Base-by-base conservation (phyloP, 805 yeast species). In the Komagataella phaffii region DNA sequence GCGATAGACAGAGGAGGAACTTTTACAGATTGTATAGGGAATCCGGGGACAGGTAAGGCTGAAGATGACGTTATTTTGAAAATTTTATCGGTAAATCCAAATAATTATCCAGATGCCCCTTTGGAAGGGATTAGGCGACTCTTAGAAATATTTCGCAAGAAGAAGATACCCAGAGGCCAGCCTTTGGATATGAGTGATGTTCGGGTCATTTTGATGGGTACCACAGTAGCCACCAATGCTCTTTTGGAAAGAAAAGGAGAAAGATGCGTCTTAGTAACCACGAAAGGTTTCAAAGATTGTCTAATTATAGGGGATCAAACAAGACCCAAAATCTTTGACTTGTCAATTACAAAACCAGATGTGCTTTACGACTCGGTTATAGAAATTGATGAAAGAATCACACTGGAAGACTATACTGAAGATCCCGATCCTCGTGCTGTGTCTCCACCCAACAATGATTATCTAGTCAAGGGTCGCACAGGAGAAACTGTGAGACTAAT, bases 191-290 rank as follows among this genome's bases (percentile, higher is more conserved):
- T 87, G 1, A 73, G 80, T 3, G 66, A 67, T 2, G 85, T 88
- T 44, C 80, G 79, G 51, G 76, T 82, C 46, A 79, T 89, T 49
- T 72, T 96, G 52, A 83, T 90, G 85, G 97, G 97, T 2, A 89
- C 97, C 3, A 90, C 97, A 0, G 93, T 89, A 8, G 98, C 99
- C 1, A 91, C 98, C 6, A 91, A 91, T 67, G 96, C 98, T 1
- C 74, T 93, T 40, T 72, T 91, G 54, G 98, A 91, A 62, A 75
- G 98, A 55, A 89, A 89, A 61, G 99, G 98, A 50, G 95, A 89
- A 53, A 70, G 80, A 36, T 90, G 95, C 58, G 95, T 93, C 1
- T 73, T 91, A 53, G 66, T 90, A 4, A 88, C 95, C 2, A 87
- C 97, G 14, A 84, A 81, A 59, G 99, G 97, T 0, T 91, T 88